Percentiles rank a stretch among this genome's conserved stretches.
phyloP scores from a whole-genome alignment of 768 basidiomycete species.

The Suillus brevipes region DNA sequence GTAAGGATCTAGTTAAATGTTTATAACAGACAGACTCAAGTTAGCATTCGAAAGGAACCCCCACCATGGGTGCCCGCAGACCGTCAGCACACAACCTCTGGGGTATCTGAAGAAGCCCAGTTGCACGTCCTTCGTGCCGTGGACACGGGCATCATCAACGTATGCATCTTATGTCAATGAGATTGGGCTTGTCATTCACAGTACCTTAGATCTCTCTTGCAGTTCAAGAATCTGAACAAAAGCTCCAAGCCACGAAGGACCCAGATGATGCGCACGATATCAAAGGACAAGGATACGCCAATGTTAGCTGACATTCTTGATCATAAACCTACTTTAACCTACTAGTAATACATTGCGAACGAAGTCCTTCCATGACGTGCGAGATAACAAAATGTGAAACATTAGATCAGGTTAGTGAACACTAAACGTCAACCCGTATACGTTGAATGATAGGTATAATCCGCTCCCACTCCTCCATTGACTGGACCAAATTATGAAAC shows the following conservation, averaged over 20 bases:
- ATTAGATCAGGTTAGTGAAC: constrained; percentile 17
- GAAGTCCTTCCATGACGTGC: constrained; percentile 12
- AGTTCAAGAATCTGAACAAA: constrained; percentile 79
- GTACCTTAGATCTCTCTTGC: constrained; percentile 62
- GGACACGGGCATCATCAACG: constrained; percentile 82
- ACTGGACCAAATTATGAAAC: constrained; percentile 40
- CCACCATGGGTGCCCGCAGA: constrained; percentile 82
- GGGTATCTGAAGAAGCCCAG: constrained; percentile 63
- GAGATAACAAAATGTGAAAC: constrained; percentile 13
- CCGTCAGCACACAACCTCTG: constrained; percentile 65
- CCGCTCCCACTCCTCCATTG: constrained; percentile 97
- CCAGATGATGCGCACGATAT: constrained; percentile 9
- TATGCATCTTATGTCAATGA: constrained; percentile 21
- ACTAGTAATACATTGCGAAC: constrained; percentile 13
- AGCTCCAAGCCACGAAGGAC: constrained; percentile 39
- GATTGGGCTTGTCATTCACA: neutral
- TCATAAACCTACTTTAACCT: constrained; percentile 7
- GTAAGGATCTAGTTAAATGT: constrained; percentile 24
- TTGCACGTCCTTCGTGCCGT: constrained; percentile 77
- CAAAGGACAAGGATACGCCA: constrained; percentile 15
- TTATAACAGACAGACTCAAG: neutral
- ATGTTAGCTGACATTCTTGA: constrained; percentile 1
- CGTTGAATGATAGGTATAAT: constrained; percentile 92
- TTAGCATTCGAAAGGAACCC: constrained; percentile 46
- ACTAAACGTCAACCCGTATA: constrained; percentile 87